phyloP scores from a whole-genome alignment of 441 rosid genomes.

The Syzygium syzygioides region DNA sequence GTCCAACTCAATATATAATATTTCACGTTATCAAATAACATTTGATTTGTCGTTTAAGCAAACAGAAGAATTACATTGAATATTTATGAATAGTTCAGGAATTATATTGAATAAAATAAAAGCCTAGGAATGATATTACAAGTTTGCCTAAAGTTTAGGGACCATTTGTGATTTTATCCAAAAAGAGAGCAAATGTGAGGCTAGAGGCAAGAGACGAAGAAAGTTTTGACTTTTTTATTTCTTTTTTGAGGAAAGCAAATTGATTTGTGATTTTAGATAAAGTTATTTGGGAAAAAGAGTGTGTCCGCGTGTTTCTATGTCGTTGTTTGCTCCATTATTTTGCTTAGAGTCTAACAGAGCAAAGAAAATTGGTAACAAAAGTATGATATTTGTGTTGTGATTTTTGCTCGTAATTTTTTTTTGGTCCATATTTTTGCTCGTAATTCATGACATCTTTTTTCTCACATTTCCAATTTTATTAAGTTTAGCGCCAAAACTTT shows the following conservation, averaged over 20 bases:
- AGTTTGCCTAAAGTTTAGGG: accelerated
- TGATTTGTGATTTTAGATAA: not conserved
- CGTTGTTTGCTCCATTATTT: not conserved
- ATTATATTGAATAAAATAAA: too few species aligned
- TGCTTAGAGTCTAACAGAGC: not conserved
- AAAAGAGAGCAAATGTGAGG: not conserved
- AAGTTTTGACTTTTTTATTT: not conserved
- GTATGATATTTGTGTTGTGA: not conserved
- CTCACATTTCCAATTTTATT: not conserved
- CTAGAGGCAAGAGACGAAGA: not conserved
- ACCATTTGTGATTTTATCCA: not conserved
- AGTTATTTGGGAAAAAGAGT: not conserved
- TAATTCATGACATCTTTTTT: not conserved
- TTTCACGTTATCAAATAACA: too few species aligned
- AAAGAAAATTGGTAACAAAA: not conserved
- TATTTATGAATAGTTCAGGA: not conserved
- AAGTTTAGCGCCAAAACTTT: not conserved
- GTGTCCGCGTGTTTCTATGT: not conserved
- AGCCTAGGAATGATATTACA: too few species aligned
- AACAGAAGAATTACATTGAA: too few species aligned
- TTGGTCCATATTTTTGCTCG: not conserved
- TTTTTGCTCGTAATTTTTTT: not conserved
- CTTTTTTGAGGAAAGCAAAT: not conserved
- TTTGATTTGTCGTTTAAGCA: too few species aligned
- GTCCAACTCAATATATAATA: not conserved